Conservation (phyloP, 1,284 basidiomycete species). For the Nidula niveotomentosa region DNA sequence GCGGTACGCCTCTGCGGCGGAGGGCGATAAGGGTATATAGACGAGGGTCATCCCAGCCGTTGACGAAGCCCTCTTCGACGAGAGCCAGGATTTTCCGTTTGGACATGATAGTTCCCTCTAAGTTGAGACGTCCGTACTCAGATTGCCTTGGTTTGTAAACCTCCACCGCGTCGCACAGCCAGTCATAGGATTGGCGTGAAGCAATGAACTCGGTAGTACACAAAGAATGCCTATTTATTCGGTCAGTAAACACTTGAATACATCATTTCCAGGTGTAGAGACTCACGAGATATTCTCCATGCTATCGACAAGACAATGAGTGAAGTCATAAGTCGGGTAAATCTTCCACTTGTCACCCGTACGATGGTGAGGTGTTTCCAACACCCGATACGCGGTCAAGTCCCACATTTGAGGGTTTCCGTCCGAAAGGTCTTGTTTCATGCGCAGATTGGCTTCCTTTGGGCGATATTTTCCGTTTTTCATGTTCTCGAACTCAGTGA, state of each 20-base stretch:
- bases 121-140: conserved; percentile 92
- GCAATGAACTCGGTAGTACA: conserved; percentile 97
- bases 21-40: conserved; percentile 97
- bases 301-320: conserved; percentile 98
- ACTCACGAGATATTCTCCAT: conserved; percentile 98
- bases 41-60: conserved; percentile 98
- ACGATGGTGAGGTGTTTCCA: conserved; percentile 91
- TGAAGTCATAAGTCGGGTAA: conserved; percentile 99
- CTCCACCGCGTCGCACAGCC: conserved; percentile 96
- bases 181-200: conserved; percentile 98
- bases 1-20: conserved; percentile 92
- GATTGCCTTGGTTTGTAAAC: conserved; percentile 99
- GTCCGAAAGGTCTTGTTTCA: conserved; percentile 96
- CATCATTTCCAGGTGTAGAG: background rate
- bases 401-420: conserved; percentile 99
- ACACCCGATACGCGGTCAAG: conserved; percentile 93
- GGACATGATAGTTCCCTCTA: conserved; percentile 96
- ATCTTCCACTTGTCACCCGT: conserved; percentile 93
- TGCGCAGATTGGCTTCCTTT: conserved; percentile 90
- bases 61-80: conserved; percentile 84
- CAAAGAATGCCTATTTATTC: conserved; percentile 81
- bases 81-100: conserved; percentile 95
- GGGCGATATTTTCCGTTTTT: conserved; percentile 88
- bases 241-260: conserved; percentile 2
- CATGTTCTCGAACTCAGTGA: conserved; percentile 92